Conservation (phyloP, 805 yeast species). For the Yamadazyma phyllophila region DNA sequence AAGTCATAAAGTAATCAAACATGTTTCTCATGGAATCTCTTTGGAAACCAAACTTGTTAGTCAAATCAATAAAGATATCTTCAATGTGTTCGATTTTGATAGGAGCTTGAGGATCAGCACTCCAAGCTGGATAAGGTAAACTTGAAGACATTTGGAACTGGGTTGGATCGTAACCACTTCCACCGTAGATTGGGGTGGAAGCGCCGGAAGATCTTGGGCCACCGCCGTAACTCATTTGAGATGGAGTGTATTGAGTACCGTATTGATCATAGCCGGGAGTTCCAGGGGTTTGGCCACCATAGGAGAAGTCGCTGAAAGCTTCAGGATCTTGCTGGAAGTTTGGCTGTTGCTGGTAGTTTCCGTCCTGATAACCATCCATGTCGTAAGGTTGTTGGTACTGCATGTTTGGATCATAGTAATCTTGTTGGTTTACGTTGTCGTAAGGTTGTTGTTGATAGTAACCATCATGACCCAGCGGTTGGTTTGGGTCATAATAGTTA, state of each 20-base stretch:
- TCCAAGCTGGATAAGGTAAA: conserved; percentile 99
- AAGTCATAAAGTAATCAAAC: conserved; percentile 84
- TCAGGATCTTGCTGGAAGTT: conserved; percentile 50
- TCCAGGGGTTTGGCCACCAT: conserved; percentile 52
- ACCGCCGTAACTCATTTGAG: conserved; percentile 83
- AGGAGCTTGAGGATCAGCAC: conserved; percentile 90
- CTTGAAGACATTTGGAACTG: conserved; percentile 67
- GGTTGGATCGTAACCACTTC: conserved; percentile 59
- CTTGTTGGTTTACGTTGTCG: conserved; percentile 30
- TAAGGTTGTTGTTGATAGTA: conserved; percentile 33
- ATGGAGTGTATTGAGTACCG: conserved; percentile 75
- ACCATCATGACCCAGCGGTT: conserved; percentile 29
- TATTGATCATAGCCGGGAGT: conserved; percentile 68
- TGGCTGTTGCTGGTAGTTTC: conserved; percentile 38
- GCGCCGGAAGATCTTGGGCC: conserved; percentile 82
- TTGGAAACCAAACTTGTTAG: conserved; percentile 85
- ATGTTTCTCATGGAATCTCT: conserved; percentile 91
- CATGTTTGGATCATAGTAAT: conserved; percentile 49
- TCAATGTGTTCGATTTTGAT: conserved; percentile 79
- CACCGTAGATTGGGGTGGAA: conserved; percentile 89
- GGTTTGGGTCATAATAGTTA: conserved; percentile 49
- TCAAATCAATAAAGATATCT: conserved; percentile 78
- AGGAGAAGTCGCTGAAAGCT: conserved; percentile 65
- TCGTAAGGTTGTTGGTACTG: conserved; percentile 48
- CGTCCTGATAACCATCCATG: conserved; percentile 47